Conservation (phyloP, 306 rosid species). For the Trichosanthes cucumerina region DNA sequence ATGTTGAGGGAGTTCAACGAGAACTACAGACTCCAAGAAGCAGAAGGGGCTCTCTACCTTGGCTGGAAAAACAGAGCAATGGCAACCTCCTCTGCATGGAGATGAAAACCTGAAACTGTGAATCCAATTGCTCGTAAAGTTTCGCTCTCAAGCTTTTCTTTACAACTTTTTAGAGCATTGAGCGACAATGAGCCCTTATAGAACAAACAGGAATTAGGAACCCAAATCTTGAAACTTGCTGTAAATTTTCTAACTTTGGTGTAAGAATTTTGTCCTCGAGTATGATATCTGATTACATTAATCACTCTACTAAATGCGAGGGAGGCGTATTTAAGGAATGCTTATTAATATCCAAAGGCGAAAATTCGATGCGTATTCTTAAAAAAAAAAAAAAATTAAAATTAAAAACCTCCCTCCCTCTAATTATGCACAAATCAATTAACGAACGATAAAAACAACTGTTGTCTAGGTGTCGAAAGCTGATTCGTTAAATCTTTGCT, state of each 20-base stretch:
- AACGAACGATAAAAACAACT: too few species aligned
- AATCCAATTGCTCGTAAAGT: conserved; percentile 14
- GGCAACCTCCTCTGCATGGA: conserved; percentile 79
- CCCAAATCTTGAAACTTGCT: background rate
- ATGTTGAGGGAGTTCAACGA: conserved; percentile 37
- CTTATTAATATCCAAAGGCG: background rate
- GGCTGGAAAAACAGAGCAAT: conserved; percentile 56
- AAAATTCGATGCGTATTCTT: too few species aligned
- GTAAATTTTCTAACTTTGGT: conserved; percentile 1
- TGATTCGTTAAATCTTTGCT: background rate
- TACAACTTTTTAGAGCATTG: background rate
- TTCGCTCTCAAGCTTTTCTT: background rate
- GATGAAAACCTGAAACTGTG: conserved; percentile 16
- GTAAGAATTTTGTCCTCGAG: background rate
- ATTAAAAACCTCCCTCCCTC: background rate
- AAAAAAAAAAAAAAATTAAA: too few species aligned
- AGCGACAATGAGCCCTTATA: background rate
- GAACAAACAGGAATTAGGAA: background rate
- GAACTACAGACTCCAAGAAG: conserved; percentile 38
- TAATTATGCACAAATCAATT: background rate
- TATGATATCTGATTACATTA: background rate
- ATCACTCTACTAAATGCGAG: background rate
- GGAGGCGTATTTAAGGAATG: background rate
- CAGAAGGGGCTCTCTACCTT: conserved; percentile 52
- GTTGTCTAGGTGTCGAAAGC: background rate